Percentiles rank a stretch among this genome's conserved stretches.
phyloP scores from a whole-genome alignment of 495 filamentous ascomycete species.

The Patellaria atrata region DNA sequence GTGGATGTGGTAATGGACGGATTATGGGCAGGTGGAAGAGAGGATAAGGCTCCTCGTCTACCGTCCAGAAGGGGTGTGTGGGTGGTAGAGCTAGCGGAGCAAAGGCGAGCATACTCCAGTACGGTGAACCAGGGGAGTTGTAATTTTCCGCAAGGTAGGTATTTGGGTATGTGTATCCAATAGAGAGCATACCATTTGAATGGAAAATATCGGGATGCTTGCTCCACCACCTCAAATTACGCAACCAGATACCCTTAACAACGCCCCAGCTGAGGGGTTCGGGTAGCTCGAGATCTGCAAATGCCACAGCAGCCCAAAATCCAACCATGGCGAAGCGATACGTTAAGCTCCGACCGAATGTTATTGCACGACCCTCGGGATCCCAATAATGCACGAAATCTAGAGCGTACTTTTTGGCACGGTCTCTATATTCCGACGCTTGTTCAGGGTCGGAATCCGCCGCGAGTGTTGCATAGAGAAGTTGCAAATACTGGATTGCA shows the following conservation, averaged over 20 bases:
- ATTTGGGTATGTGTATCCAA: constrained; percentile 67
- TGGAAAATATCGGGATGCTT: constrained; percentile 59
- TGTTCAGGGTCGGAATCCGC: constrained; percentile 51
- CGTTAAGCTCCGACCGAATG: constrained; percentile 61
- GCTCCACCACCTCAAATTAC: constrained; percentile 68
- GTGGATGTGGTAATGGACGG: constrained; percentile 47
- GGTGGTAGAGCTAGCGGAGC: constrained; percentile 52
- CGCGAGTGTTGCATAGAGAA: constrained; percentile 61
- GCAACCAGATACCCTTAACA: constrained; percentile 57
- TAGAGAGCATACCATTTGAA: constrained; percentile 54
- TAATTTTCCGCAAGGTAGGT: constrained; percentile 72
- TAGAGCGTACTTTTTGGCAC: constrained; percentile 48
- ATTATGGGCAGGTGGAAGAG: constrained; percentile 36
- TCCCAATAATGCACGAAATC: constrained; percentile 68
- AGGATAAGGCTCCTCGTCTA: constrained; percentile 46
- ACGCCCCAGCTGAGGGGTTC: constrained; percentile 60
- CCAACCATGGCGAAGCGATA: constrained; percentile 72
- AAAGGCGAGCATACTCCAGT: constrained; percentile 69
- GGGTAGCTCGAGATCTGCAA: constrained; percentile 58
- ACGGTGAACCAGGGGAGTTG: constrained; percentile 57
- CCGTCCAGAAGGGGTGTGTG: constrained; percentile 61
- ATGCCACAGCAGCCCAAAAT: constrained; percentile 67
- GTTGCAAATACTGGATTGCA: constrained; percentile 63
- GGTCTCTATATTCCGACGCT: constrained; percentile 52
- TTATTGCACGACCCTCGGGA: constrained; percentile 48